Evolutionary conservation across 2,329 filamentous ascomycete genomes (phyloP), one percentile per base, ranked within the genome.

Genomic region (Ceratocystis colombiana): DNA sequence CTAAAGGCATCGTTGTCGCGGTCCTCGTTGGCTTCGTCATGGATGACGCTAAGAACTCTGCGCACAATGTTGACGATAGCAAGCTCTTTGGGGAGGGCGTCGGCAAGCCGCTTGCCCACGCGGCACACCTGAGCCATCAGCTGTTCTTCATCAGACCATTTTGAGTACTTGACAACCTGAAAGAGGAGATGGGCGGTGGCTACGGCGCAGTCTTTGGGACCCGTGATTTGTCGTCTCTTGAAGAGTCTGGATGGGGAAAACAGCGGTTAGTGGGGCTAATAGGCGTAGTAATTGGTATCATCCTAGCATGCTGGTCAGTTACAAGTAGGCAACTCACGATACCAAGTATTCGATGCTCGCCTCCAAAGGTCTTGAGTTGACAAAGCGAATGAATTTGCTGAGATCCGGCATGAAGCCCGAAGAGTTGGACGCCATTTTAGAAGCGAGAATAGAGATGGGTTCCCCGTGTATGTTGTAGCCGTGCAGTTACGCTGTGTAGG

Each of bases 1-100:
- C 83, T 87, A 45, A 75, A 75, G 65, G 71, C 76, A 67, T 86
- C 85, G 68, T 89, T 89, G 30, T 68, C 66, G 67, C 87, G 80
- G 71, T 90, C 88, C 71, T 95, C 90, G 71, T 89, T 87, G 48
- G 89, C 88, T 72, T 97, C 92, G 73, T 96, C 92, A 64, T 94
- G 86, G 70, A 99, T 94, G 69, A 99, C 81, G 55, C 91, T 89
- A 46, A 99, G 79, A 1, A 97, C 89, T 69, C 94, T 86, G 68
- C 92, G 86, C 61, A 96, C 90, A 71, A 99, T 92, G 73, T 99
- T 99, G 64, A 91, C 93, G 57, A 96, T 90, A 4, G 91, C 90
- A 71, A 96, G 87, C 77, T 97, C 94, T 68, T 88, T 84, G 17
- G 93, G 93, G 72, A 96, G 90, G 6, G 94, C 92, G 66, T 88